Conservation (phyloP, 495 filamentous ascomycete species). For the Choiromyces venosus region DNA sequence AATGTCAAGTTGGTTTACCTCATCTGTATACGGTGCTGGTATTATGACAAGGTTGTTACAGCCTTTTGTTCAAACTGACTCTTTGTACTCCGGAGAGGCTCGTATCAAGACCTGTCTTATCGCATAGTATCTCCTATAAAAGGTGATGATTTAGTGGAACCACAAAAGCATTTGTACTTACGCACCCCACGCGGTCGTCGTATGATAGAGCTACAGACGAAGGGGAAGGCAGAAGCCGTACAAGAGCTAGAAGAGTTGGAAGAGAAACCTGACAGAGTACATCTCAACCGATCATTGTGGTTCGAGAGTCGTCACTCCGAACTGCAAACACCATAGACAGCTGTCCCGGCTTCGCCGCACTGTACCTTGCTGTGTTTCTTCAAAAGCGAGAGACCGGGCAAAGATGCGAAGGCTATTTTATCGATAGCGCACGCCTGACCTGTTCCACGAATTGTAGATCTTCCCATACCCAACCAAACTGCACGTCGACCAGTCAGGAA, state of each 20-base stretch:
- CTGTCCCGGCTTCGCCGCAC: constrained; percentile 25
- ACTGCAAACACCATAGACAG: constrained; percentile 26
- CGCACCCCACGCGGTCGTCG: neutral
- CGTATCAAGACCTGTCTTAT: neutral
- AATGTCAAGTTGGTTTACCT: neutral
- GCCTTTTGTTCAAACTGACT: neutral
- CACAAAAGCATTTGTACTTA: constrained; percentile 19
- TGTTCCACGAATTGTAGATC: constrained; percentile 31
- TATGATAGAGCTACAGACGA: neutral
- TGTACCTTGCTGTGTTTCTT: constrained; percentile 26
- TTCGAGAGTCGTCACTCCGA: constrained; percentile 22
- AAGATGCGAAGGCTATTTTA: constrained; percentile 22
- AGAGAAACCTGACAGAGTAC: neutral
- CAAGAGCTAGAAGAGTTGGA: neutral
- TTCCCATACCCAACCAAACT: constrained; percentile 15
- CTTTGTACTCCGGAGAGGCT: neutral
- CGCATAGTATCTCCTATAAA: neutral
- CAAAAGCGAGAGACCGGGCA: constrained; percentile 29
- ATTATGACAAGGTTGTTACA: neutral
- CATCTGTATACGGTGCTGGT: neutral
- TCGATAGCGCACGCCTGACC: constrained; percentile 26
- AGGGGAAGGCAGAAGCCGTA: neutral
- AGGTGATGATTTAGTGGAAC: constrained; percentile 24
- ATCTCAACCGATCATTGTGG: constrained; percentile 20
- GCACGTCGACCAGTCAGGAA: constrained; percentile 24